Evolutionary conservation across 2,329 filamentous ascomycete species (phyloP), one percentile per base, ranked within the genome.

Genomic region (Fusarium succisae): DNA sequence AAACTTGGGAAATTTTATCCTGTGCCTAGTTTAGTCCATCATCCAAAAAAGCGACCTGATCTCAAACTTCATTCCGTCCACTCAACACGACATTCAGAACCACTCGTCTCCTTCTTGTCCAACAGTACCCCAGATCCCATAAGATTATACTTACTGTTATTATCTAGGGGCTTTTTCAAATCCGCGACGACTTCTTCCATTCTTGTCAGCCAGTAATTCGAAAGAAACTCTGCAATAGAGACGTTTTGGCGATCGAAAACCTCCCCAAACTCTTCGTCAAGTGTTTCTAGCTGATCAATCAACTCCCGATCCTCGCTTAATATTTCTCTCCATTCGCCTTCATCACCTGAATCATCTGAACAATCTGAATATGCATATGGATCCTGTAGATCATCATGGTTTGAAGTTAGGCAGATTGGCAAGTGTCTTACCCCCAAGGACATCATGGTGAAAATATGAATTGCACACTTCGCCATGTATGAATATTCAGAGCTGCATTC

Each of bases 31-130:
- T 37, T 37, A 0, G 35, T 37, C 15, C 8, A 37, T 9, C 35
- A 1, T 0, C 35, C 6, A 37, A 17, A 9, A 1, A 37, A 37
- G 8, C 14, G 3, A 37, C 35, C 35, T 0, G 12, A 0, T 14
- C 39, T 41, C 13, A n/a, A 1, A n/a, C 3, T n/a, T 15, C 1
- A 41, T 41, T 3, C 8, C 0, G 13, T 15, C 0, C 9, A 3
- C 22, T n/a, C 8, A 4, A 6, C 3, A 43, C 7, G 5, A 3
- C 3, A 20, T 38, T 6, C 9, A 15, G 9, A 15, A 4, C n/a
- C n/a, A n/a, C n/a, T n/a, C n/a, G n/a, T n/a, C n/a, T n/a, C n/a
- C n/a, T n/a, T n/a, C n/a, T n/a, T n/a, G n/a, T n/a, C n/a, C n/a
- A n/a, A n/a, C n/a, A n/a, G n/a, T n/a, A n/a, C n/a, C n/a, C n/a